Evolutionary conservation across 1,139 yeast genomes (phyloP), one percentile per base, ranked within the genome.

Genomic region (Yamadazyma diddensiae): DNA sequence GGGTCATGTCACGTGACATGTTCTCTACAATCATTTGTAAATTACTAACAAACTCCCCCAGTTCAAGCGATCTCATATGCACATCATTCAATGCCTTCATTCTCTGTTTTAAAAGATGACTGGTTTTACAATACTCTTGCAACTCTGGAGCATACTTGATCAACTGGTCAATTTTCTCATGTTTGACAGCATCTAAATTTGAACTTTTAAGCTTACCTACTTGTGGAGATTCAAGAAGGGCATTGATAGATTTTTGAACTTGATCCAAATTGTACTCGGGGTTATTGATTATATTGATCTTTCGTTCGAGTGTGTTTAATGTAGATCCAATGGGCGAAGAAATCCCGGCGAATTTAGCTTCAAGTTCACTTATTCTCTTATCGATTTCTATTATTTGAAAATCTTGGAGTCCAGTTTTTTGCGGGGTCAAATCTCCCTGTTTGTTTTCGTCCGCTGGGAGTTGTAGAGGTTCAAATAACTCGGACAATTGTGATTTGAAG

Each of bases 101-200:
- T 24, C 85, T 52, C 10, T 53, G 45, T 3, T 72, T 34, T 2
- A 77, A 34, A 3, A 54, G 46, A 0, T 82, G 81, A 1, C 76
- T 51, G 2, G 53, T 42, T 6, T 48, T 41, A 12, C 55, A 55
- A 23, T 65, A 53, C 2, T 45, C 45, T 21, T 63, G 65, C n/a
- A 75, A 52, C 1, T 56, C 54, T 1, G 62, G 63, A 16, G 76
- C 49, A 10, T 49, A 55, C 2, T 41, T 46, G 38, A 66, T 67
- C 3, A 78, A 38, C 34, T 61, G 65, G 26, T 62, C 56, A 17
- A 75, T 52, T 41, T 64, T 65, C 3, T 47, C 47, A 11, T 20
- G 19, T 16, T 38, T 45, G 13, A 33, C 35, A 4, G 17, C 21
- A 2, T 26, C 33, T 8, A 38, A 5, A 9, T 15, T 26, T 5